Conservation (phyloP, 257 asterid species). For the Thymus quinquecostatus region DNA sequence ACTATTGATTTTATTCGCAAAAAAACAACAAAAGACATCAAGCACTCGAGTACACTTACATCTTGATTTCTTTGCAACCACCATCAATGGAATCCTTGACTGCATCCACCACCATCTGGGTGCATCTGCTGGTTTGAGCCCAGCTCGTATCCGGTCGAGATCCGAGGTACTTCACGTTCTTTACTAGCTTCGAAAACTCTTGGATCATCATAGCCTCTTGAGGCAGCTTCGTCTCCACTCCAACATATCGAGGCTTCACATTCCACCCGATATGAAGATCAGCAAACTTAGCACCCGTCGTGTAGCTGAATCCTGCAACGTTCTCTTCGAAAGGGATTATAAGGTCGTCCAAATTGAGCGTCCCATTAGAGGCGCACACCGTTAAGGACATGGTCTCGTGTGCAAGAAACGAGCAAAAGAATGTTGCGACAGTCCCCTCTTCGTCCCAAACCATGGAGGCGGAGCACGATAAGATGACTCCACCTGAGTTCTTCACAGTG, state of each 20-base stretch:
- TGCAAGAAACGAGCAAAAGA: conserved; percentile 61
- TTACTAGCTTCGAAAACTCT: conserved; percentile 62
- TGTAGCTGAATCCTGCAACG: conserved; percentile 52
- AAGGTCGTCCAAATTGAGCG: conserved; percentile 30
- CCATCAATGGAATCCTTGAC: conserved; percentile 63
- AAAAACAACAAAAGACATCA: too few species aligned
- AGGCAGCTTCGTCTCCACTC: conserved; percentile 51
- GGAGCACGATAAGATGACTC: conserved; percentile 66
- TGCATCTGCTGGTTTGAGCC: conserved; percentile 59
- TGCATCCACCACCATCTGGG: conserved; percentile 75
- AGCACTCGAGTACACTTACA: conserved; percentile 27
- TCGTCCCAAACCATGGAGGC: conserved; percentile 71
- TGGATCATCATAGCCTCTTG: conserved; percentile 71
- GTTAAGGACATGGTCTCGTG: conserved; percentile 66
- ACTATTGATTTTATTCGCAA: too few species aligned
- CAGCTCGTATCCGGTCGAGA: conserved; percentile 56
- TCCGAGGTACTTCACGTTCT: conserved; percentile 39
- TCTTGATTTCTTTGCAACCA: conserved; percentile 48
- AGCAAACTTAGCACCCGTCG: conserved; percentile 60
- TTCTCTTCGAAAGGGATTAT: conserved; percentile 43
- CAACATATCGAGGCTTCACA: conserved; percentile 53
- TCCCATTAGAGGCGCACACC: conserved; percentile 35
- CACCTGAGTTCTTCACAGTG: conserved; percentile 51
- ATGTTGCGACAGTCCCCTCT: conserved; percentile 59
- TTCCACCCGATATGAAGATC: conserved; percentile 80